Evolutionary conservation across 139 green algal genomes (phyloP).

Genomic region (Tetradesmus lagerheimii): DNA sequence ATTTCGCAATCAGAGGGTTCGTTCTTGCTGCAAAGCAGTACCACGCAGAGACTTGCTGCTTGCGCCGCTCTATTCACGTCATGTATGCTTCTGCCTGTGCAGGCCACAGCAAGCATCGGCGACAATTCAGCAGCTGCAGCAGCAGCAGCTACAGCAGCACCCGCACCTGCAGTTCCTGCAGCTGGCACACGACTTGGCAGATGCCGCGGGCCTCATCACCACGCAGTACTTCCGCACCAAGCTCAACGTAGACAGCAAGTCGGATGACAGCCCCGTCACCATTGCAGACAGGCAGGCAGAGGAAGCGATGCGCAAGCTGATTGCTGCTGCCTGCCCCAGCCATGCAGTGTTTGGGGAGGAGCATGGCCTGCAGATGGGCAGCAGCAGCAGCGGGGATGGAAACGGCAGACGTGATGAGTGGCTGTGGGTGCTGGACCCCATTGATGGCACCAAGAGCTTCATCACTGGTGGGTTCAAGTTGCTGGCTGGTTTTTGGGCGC

Average conservation of each 20-base stretch:
- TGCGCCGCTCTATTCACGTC: neutral
- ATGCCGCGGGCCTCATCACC: conserved; percentile 80
- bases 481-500: neutral
- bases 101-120: neutral
- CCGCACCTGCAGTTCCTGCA: conserved; percentile 46
- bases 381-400: conserved; percentile 44
- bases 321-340: conserved; percentile 70
- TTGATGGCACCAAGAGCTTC: conserved; percentile 99
- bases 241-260: conserved; percentile 86
- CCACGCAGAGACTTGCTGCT: neutral
- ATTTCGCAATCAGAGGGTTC: neutral
- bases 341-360: conserved; percentile 96
- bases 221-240: conserved; percentile 56
- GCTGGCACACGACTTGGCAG: conserved; percentile 80
- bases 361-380: conserved; percentile 68
- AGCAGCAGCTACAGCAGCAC: neutral
- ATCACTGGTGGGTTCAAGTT: conserved; percentile 85
- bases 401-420: conserved; percentile 67
- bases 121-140: neutral
- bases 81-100: neutral
- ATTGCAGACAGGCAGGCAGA: conserved; percentile 88
- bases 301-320: conserved; percentile 77
- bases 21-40: neutral
- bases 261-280: conserved; percentile 86
- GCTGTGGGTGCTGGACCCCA: conserved; percentile 98